phyloP scores from a whole-genome alignment of 495 filamentous ascomycete species.

The Tuber calosporum region DNA sequence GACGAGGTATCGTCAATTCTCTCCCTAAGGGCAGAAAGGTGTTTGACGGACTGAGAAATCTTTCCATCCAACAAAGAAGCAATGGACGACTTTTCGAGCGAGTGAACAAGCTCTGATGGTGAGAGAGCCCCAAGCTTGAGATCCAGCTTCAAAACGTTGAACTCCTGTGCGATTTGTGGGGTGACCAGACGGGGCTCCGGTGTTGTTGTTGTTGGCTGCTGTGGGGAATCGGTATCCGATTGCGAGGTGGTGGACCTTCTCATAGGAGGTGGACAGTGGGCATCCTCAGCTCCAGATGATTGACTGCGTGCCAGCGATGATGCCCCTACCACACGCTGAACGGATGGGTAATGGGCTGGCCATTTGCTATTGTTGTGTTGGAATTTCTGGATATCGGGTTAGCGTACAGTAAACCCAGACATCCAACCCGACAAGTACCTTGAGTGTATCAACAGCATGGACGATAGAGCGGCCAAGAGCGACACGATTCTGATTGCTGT shows the following conservation, averaged over 20 bases:
- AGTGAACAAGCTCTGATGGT: conserved; percentile 88
- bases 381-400: conserved; percentile 53
- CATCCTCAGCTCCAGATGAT: conserved; percentile 20
- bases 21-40: conserved; percentile 76
- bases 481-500: conserved; percentile 82
- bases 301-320: conserved; percentile 44
- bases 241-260: conserved; percentile 28
- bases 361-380: conserved; percentile 83
- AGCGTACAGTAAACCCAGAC: conserved; percentile 11
- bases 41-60: conserved; percentile 84
- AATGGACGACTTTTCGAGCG: conserved; percentile 84
- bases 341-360: conserved; percentile 91
- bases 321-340: conserved; percentile 55
- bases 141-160: conserved; percentile 89
- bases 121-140: conserved; percentile 78
- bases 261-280: conserved; percentile 43
- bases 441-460: conserved; percentile 67
- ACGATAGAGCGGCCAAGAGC: conserved; percentile 78
- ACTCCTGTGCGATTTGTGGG: conserved; percentile 89
- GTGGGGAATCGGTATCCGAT: conserved; percentile 47
- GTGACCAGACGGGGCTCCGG: conserved; percentile 70
- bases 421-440: conserved; percentile 29
- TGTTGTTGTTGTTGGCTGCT: conserved; percentile 47
- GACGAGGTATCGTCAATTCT: conserved; percentile 95
- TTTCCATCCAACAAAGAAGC: conserved; percentile 87